Base-by-base conservation (phyloP, 208 protist species). In the Wallacemonas sp. region DNA sequence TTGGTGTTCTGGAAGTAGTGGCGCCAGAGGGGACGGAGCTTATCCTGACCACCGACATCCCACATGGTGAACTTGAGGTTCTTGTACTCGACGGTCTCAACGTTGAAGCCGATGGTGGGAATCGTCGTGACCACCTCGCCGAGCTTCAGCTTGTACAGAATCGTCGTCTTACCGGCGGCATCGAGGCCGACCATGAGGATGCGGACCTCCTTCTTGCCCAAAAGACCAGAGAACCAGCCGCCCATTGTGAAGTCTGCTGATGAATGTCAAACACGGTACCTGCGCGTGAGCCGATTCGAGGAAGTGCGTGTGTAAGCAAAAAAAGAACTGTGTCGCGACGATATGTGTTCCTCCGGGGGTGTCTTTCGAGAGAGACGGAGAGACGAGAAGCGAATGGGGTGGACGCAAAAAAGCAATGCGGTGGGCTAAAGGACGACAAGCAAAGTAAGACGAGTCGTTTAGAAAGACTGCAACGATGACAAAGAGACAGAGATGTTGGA, bases 111-210 rank as follows among this genome's bases (percentile, higher is more conserved):
- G 67, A 99, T 98, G 44, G 98, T 99, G 11, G 98, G 98, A 55
- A 99, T 98, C n/a, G 95, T 98, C n/a, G 84, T 93, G 50, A 95
- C 89, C 49, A 98, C 93, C 79, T 99, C 97, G 41, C 95, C 97
- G 5, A 99, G 89, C 82, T 99, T 99, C 42, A 99, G 86, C 79
- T 99, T 98, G 91, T 99, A 99, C 14, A 99, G 84, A 54, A 99
- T 97, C 25, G 96, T 98, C 20, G 98, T 99, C 83, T 99, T 99
- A 64, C 98, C 98, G 23, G 97, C 97, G 50, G 89, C 97, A 86
- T 99, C 98, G 25, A 99, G 89, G 25, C 98, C 98, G n/a, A 99
- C 86, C 93, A 99, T 98, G 18, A 99, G 81, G 66, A 99, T 98
- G 42, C 95, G 91, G 50, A 97, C 89, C 72, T 99, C 95, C 82